Evolutionary conservation across 1,284 basidiomycete species (phyloP), one percentile per base, ranked within the genome.

Genomic region (Pseudozyma sp.): DNA sequence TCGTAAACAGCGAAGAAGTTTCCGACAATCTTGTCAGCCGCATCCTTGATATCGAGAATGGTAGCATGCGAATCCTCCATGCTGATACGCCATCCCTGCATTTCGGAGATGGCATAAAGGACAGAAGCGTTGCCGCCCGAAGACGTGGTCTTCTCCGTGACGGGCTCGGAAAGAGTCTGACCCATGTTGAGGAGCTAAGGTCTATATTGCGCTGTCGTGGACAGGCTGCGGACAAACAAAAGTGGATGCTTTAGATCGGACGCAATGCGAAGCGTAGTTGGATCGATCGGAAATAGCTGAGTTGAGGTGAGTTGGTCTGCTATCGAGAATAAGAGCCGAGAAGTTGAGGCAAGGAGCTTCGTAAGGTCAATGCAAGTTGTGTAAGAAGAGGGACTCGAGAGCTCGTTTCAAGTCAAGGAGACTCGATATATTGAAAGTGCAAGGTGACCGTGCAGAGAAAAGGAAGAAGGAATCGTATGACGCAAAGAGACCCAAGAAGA

Each of bases 11-110:
- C 96, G 81, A 98, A 97, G 86, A 98, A 96, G 64, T 78, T 81
- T 0, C 87, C 87, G n/a, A 68, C 65, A n/a, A 78, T 78, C 56
- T 86, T 56, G 82, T 74, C 74, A 13, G 68, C 60, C 18, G 54
- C 74, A 25, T 62, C 61, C 47, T 78, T 70, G 13, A 76, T 74
- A 47, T 79, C 71, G 36, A 98, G 87, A 35, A 94, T 87, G 54
- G 91, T 89, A n/a, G 94, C 89, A 86, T 99, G 97, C 2, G 96
- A 91, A 85, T 99, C 97, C 87, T 99, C 97, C 97, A 99, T 99
- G 80, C 91, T 92, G 87, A 98, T 93, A 86, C 97, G 89, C 97
- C 97, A 99, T 79, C 97, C 97, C 87, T 99, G 97, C 97, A 99
- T 99, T 87, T 98, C 95, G 47, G 93, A 92, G 52, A 97, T 89